Percentiles rank a stretch among this genome's conserved stretches.
Conservation (phyloP, 2,329 filamentous ascomycete species). For the Botryotinia narcissicola region DNA sequence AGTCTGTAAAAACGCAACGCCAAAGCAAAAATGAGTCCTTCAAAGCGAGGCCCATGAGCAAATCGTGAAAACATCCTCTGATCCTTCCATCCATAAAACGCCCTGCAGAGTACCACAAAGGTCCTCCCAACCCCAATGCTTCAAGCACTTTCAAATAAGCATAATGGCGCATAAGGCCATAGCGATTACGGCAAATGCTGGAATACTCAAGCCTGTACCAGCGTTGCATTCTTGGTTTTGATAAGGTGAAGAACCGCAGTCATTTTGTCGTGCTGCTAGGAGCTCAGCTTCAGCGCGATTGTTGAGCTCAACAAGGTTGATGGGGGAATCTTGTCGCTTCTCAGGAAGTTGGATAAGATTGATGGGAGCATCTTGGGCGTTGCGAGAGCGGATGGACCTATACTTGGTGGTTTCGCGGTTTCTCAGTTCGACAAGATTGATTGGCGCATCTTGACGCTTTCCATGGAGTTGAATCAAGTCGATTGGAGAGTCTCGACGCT, state of each 20-base stretch:
- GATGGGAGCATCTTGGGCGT: not conserved
- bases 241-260: constrained; percentile 11
- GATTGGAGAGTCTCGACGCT: not conserved
- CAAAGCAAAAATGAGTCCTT: not conserved
- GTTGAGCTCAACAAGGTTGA: not conserved
- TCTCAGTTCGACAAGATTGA: not conserved
- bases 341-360: not conserved
- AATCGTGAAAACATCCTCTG: not conserved
- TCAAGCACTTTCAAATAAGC: not conserved
- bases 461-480: not conserved
- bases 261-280: not conserved
- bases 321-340: not conserved
- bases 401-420: not conserved
- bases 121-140: not conserved
- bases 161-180: not conserved
- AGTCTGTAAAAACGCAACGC: not conserved
- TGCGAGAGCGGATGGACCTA: not conserved
- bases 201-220: not conserved
- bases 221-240: constrained; percentile 3
- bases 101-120: not conserved
- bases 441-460: not conserved
- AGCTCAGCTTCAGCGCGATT: not conserved
- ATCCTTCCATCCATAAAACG: not conserved
- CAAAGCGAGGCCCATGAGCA: not conserved
- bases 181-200: not conserved